phyloP scores from a whole-genome alignment of 805 yeast species.

The Candida ortonii region DNA sequence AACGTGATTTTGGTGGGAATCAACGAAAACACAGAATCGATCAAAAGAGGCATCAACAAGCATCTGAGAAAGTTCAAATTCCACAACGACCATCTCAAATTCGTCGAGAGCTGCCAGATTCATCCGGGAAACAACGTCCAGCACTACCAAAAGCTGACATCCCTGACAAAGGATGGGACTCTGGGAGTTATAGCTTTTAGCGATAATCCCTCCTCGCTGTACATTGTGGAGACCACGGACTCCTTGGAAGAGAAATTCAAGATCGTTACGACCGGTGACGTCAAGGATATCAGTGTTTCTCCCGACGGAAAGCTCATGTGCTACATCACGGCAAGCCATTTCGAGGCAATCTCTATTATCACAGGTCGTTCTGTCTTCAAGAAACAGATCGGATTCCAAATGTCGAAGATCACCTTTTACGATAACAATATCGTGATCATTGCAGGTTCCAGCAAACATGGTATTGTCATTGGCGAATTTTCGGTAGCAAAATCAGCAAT shows the following conservation, averaged over 20 bases:
- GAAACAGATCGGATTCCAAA: conserved; percentile 22
- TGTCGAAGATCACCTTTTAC: conserved; percentile 33
- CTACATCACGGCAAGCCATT: conserved; percentile 54
- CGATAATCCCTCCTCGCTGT: conserved; percentile 58
- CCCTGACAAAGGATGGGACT: conserved; percentile 55
- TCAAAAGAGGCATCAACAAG: conserved; percentile 60
- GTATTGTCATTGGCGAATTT: conserved; percentile 42
- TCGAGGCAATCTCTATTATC: conserved; percentile 50
- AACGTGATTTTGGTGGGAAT: conserved; percentile 67
- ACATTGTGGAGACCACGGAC: conserved; percentile 52
- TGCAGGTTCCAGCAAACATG: conserved; percentile 45
- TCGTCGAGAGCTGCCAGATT: conserved; percentile 58
- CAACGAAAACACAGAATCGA: conserved; percentile 61
- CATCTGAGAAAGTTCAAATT: conserved; percentile 66
- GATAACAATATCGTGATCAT: conserved; percentile 38
- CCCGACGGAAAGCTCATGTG: conserved; percentile 65
- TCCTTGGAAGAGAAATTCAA: conserved; percentile 52
- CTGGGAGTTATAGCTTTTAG: conserved; percentile 71
- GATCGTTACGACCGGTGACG: conserved; percentile 50
- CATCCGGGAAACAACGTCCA: conserved; percentile 46
- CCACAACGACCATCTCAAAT: conserved; percentile 59
- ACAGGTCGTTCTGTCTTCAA: conserved; percentile 41
- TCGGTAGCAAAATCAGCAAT: conserved; percentile 42
- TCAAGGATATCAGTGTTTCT: conserved; percentile 64
- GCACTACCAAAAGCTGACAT: conserved; percentile 63